Evolutionary conservation across 352 stramenopile genomes (phyloP), one percentile per base, ranked within the genome.

Genomic region (Globisporangium spinosum): DNA sequence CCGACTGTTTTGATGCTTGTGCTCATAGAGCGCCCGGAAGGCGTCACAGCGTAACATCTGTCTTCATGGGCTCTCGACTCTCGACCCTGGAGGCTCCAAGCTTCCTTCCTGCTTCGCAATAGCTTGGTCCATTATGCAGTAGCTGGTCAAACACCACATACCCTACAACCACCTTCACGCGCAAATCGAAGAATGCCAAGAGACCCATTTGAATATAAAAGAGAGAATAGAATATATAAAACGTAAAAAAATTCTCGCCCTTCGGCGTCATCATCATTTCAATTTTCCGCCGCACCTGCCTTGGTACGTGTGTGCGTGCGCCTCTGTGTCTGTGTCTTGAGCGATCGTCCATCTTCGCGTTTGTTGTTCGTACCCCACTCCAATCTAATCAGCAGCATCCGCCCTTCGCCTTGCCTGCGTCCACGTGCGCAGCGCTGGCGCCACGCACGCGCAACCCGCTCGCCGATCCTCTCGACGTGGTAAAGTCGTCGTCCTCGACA

Each of bases 341-440:
- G 40, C 43, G 17, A 22, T 51, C 43, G 43, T 51, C 43, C 43
- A 22, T 22, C 43, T 51, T 51, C 43, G 43, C 43, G 43, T 51
- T 51, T 43, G 23, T 59, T 34, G 29, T 13, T 1, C 17, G 29
- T 45, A n/a, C 54, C n/a, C 53, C 23, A 22, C 6, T n/a, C 64
- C 65, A 40, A 29, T 65, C 65, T 70, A 61, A 65, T 70, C 56
- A 85, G 69, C 81, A 89, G 71, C 81, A 89, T 55, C 78, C 77
- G 63, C 70, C 79, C 74, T 89, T 89, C 69, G 71, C 76, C 64
- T 87, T 87, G 58, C 69, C 69, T 45, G 77, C 70, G 67, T 87
- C 81, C 65, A 81, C 70, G 54, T 85, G 72, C 13, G 70, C 59
- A 22, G 23, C 23, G 10, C 72, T 83, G 4, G 69, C 77, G 47